Percentiles rank a stretch among this genome's conserved stretches.
Evolutionary conservation across 1,139 yeast genomes (phyloP).

Genomic region (Diutina scorzettiae): DNA sequence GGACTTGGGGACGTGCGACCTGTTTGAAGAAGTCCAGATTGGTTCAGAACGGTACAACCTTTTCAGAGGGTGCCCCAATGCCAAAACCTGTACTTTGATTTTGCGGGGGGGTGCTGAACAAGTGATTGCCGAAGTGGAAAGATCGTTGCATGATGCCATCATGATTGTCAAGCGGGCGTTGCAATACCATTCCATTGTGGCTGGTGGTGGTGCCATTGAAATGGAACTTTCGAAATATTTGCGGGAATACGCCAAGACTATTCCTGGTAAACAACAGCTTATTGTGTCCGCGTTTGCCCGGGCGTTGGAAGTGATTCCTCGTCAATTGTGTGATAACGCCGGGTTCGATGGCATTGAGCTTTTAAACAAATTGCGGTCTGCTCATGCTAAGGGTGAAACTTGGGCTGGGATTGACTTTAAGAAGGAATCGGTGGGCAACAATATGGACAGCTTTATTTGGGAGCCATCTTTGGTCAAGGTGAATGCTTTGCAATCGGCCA

Average conservation of each 20-base stretch:
- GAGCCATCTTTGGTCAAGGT: constrained; percentile 92
- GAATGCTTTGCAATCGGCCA: constrained; percentile 89
- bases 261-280: constrained; percentile 93
- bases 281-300: constrained; percentile 87
- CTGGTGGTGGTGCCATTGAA: constrained; percentile 99
- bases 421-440: constrained; percentile 72
- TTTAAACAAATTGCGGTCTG: constrained; percentile 80
- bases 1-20: constrained; percentile 78
- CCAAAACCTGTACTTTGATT: constrained; percentile 86
- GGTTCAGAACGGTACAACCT: constrained; percentile 92
- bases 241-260: constrained; percentile 75
- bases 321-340: constrained; percentile 95
- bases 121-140: constrained; percentile 95
- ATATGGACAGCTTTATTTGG: constrained; percentile 85
- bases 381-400: constrained; percentile 84
- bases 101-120: constrained; percentile 98
- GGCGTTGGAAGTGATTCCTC: constrained; percentile 90
- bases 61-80: constrained; percentile 84
- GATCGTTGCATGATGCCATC: constrained; percentile 95
- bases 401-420: constrained; percentile 93
- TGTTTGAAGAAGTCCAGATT: constrained; percentile 85
- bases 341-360: constrained; percentile 95
- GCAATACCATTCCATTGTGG: constrained; percentile 76
- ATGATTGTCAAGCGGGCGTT: constrained; percentile 97
- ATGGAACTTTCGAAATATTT: constrained; percentile 89